These are phyloP conservation scores for Trypethelium eluteriae DNA, from an alignment of 495 filamentous ascomycete species.

Conservation along the genomic window DNA sequence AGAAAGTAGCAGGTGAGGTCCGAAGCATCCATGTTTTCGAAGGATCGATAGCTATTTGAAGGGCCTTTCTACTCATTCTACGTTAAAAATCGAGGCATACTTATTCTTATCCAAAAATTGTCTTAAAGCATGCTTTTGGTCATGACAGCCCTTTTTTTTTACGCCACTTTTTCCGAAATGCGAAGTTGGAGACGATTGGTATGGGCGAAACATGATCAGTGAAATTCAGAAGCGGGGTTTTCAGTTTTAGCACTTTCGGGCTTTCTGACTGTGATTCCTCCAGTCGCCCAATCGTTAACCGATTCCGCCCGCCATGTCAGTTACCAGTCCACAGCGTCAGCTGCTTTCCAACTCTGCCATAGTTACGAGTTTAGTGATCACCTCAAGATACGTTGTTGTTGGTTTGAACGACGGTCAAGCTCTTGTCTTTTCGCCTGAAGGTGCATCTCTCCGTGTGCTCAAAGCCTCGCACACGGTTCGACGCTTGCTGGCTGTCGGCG, in stretches of 20 bases:
- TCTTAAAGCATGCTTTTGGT: too few relatives aligned
- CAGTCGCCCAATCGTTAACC: background rate
- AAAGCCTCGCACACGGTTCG: background rate
- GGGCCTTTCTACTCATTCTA: too few relatives aligned
- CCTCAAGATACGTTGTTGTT: background rate
- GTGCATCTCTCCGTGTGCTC: background rate
- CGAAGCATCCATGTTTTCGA: too few relatives aligned
- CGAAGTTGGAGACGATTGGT: too few relatives aligned
- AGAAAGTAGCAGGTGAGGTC: too few relatives aligned
- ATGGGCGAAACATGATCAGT: too few relatives aligned
- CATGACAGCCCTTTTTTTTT: too few relatives aligned
- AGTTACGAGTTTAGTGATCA: background rate
- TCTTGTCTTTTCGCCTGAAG: background rate
- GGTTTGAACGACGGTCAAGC: background rate
- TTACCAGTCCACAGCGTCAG: background rate
- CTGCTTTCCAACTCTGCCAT: background rate
- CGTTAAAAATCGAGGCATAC: too few relatives aligned
- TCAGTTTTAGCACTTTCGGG: background rate
- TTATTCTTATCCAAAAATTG: too few relatives aligned
- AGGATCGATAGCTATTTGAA: too few relatives aligned
- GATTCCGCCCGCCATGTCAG: background rate
- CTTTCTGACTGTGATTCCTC: background rate
- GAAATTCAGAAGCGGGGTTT: too few relatives aligned
- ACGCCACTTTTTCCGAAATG: too few relatives aligned
- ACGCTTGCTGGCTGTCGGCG: background rate